Conservation (phyloP, 495 filamentous ascomycete genomes). For the Penicillium longicatenatum region DNA sequence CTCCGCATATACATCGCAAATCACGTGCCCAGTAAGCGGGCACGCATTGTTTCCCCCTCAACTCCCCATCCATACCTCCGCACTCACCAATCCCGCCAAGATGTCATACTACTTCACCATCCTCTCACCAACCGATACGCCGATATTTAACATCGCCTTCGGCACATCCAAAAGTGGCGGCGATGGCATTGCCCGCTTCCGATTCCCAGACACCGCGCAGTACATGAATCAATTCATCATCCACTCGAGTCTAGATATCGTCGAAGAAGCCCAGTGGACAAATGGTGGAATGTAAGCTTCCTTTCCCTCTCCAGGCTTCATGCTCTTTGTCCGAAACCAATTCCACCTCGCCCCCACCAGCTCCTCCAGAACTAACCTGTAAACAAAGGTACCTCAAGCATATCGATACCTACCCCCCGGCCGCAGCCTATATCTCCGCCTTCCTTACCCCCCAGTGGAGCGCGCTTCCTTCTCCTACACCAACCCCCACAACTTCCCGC, state of each 20-base stretch:
- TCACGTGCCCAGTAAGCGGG: background rate
- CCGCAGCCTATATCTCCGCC: conserved; percentile 82
- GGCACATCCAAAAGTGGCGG: conserved; percentile 92
- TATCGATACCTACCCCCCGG: conserved; percentile 83
- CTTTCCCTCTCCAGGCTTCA: background rate
- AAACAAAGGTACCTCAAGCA: conserved; percentile 85
- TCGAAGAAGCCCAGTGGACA: conserved; percentile 94
- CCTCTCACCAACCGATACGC: conserved; percentile 89
- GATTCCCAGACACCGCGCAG: conserved; percentile 79
- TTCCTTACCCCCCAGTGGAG: conserved; percentile 76
- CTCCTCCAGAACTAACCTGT: background rate
- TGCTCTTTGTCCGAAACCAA: background rate
- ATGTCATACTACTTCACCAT: conserved; percentile 99
- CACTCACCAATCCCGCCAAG: conserved; percentile 20
- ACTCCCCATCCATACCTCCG: conserved; percentile 12
- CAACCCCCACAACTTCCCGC: conserved; percentile 60
- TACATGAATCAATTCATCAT: conserved; percentile 98
- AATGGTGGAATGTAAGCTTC: conserved; percentile 68
- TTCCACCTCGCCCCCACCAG: conserved; percentile 10
- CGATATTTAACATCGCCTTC: conserved; percentile 94
- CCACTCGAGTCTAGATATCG: conserved; percentile 87
- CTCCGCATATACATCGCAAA: background rate
- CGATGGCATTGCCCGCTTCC: conserved; percentile 78
- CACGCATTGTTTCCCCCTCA: conserved; percentile 3
- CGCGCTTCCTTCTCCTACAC: conserved; percentile 86